Base-by-base conservation (phyloP, 495 filamentous ascomycete genomes). In the Podospora anserina region DNA sequence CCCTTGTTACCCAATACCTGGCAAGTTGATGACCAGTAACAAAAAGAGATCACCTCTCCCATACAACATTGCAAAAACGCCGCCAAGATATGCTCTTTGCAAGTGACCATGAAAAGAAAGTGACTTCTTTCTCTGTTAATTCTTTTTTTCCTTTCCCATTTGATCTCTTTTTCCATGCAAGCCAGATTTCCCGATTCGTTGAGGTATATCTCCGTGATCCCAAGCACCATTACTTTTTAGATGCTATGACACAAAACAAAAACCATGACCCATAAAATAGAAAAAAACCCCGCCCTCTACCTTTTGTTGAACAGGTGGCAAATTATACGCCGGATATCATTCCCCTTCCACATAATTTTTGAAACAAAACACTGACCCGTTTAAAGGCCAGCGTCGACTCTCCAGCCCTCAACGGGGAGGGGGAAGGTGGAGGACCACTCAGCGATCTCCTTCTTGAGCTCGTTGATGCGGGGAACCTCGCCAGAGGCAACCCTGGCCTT, bases 381-480 rank as follows among this genome's bases (percentile, higher is more conserved):
- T 80, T 82, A 85, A 69, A 84, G 72, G 57, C 82, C 82, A 26
- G 82, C 81, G 73, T 85, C 81, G 56, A 76, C 67, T 72, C 85
- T 78, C 85, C 85, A 87, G 72, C 85, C 85, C 82, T 87, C 86
- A 66, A 97, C 90, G 64, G 95, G 95, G 58, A 99, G 88, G 74
- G 95, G 95, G 91, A 96, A 98, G 63, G 88, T 89, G 78, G 86
- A 85, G 77, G 92, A 92, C 96, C 96, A 99, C 58, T 80, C 81
- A 58, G 91, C 82, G 76, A 99, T 90, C 87, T 98, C 94, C 86
- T 92, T 90, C 85, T 88, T 90, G 76, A 97, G 85, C 70, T 86
- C 87, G 69, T 87, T 85, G 79, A 99, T 91, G 84, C 92, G 91
- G 61, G 86, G 76, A 57, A 96, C 86, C 72, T 89, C 87, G 62